Evolutionary conservation across 257 asterid species (phyloP), one percentile per base, ranked within the genome.

Genomic region (Nicotiana knightiana): DNA sequence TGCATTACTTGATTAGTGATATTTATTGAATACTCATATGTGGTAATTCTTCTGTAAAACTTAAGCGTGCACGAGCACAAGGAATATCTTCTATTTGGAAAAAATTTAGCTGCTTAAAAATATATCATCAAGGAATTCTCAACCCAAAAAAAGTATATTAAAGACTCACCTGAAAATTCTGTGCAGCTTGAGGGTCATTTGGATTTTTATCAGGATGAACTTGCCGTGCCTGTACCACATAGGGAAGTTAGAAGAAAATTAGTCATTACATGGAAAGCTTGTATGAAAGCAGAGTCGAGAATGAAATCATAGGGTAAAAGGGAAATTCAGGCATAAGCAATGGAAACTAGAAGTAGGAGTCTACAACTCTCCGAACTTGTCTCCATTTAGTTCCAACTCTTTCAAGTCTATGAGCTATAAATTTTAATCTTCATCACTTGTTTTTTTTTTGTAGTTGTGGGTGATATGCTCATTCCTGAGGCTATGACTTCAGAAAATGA

Each of bases 181-280:
- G 93, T 24, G 99, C 99, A 65, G 99, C 98, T 89, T 77, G 85
- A 80, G 99, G 99, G 87, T 96, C 97, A 63, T 96, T 96, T 10
- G 98, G 98, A 84, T 96, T 96, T 90, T 96, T 96, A 87, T 96
- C 99, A 28, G 99, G 99, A 88, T 96, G 99, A 85, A 96, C 99
- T 88, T 96, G 97, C 61, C 98, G 91, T 28, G 99, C 99, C 99
- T 96, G 86, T 90, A 86, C 78, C 83, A 81, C 48, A 16, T 13
- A 65, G 46, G 33, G 7, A 8, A 67, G 62, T 30, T 17, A 81
- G 67, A 32, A 51, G 65, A 64, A 75, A 24, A 75, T 28, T 28
- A 75, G 80, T 8, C 11, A 16, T 26, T 46, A 8, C 80, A 75
- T 51, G 80, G 80, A 75, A 53, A 75, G 64, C 63, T 75, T 2